Evolutionary conservation across 306 rosid genomes (phyloP).

Genomic region (Prunus davidiana): DNA sequence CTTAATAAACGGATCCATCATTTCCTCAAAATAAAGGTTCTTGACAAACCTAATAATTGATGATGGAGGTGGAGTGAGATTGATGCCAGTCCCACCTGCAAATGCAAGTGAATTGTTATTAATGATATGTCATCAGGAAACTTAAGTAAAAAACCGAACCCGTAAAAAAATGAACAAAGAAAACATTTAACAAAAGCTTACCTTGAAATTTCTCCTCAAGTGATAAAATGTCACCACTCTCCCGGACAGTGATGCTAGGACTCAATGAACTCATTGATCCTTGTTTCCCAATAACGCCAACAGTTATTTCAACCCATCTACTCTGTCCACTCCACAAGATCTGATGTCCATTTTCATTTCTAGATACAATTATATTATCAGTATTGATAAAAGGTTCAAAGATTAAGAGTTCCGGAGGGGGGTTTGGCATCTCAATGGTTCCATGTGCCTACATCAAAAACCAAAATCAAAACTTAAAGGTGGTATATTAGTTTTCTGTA

Average conservation of each 20-base stretch:
- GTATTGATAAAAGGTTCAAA: constrained; percentile 95
- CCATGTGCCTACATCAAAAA: constrained; percentile 60
- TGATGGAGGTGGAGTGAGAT: constrained; percentile 91
- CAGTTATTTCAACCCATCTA: constrained; percentile 98
- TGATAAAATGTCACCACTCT: constrained; percentile 88
- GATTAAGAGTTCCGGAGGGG: constrained; percentile 75
- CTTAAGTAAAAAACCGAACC: neutral
- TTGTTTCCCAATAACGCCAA: constrained; percentile 77
- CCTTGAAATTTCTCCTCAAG: constrained; percentile 99
- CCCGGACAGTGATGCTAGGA: constrained; percentile 93
- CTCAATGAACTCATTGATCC: constrained; percentile 82
- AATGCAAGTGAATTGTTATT: constrained; percentile 3
- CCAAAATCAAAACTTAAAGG: constrained; percentile 15
- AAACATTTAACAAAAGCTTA: constrained; percentile 15
- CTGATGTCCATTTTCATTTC: constrained; percentile 40
- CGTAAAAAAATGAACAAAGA: constrained; percentile 5
- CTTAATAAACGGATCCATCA: neutral
- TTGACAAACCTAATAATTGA: constrained; percentile 71
- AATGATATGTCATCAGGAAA: neutral
- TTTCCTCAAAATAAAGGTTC: neutral
- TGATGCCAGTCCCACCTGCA: constrained; percentile 97
- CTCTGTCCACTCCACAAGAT: constrained; percentile 79
- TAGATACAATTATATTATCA: constrained; percentile 65
- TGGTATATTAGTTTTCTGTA: neutral
- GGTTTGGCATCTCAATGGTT: constrained; percentile 89